These are phyloP conservation scores for Kandelia obovata DNA, from an alignment of 345 rosid species.

Conservation along the genomic window DNA sequence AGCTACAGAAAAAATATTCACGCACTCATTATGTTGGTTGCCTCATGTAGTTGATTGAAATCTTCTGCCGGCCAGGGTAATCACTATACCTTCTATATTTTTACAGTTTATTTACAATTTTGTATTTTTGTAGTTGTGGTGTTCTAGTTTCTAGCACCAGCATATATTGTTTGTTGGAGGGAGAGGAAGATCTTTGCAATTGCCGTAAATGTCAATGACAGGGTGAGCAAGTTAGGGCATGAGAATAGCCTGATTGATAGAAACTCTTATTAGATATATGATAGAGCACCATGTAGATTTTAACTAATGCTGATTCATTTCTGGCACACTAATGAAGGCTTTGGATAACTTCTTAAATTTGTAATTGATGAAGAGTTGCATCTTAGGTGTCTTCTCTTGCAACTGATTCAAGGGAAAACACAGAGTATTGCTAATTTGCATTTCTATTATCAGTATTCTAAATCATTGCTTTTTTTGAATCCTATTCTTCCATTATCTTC, in stretches of 20 bases:
- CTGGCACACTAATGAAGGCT: too few relatives aligned
- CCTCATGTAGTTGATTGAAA: constrained; percentile 47
- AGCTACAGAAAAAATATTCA: constrained; percentile 56
- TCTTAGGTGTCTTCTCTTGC: too few relatives aligned
- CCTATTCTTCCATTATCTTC: too few relatives aligned
- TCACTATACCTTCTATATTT: not conserved
- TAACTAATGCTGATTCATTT: too few relatives aligned
- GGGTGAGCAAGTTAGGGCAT: not conserved
- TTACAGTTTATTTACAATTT: not conserved
- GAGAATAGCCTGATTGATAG: not conserved
- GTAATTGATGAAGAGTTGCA: not conserved
- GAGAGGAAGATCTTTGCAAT: not conserved
- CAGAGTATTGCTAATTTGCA: too few relatives aligned
- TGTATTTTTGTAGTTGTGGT: not conserved
- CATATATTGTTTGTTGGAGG: not conserved
- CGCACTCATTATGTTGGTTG: constrained; percentile 76
- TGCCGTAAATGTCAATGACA: not conserved
- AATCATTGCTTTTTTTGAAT: too few relatives aligned
- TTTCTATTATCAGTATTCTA: too few relatives aligned
- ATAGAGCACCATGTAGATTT: too few relatives aligned
- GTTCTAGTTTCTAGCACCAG: not conserved
- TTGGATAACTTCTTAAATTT: not conserved
- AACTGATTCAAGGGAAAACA: too few relatives aligned
- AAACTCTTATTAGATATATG: too few relatives aligned
- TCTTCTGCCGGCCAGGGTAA: not conserved